These are phyloP conservation scores for Fragaria vesca DNA, from an alignment of 306 rosid genomes.

Conservation along the genomic window DNA sequence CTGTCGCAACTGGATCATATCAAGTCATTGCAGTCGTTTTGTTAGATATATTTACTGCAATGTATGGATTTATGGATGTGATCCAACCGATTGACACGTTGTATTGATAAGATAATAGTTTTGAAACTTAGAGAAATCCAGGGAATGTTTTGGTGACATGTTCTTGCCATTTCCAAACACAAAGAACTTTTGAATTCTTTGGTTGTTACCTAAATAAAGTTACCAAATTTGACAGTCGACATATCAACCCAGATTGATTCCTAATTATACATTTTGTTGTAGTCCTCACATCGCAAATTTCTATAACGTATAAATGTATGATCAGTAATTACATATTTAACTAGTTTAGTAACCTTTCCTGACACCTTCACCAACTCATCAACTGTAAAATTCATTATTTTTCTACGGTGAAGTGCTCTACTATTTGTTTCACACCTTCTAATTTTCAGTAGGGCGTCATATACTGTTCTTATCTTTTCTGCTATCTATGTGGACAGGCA, in stretches of 20 bases:
- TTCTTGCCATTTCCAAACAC: not conserved
- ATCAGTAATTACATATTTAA: not conserved
- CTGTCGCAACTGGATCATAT: conserved; percentile 1
- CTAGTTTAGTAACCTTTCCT: not conserved
- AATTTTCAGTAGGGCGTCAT: not conserved
- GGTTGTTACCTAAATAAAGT: not conserved
- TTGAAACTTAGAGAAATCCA: not conserved
- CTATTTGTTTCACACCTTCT: not conserved
- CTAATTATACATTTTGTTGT: not conserved
- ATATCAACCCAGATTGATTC: not conserved
- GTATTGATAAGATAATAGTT: not conserved
- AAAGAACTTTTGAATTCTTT: not conserved
- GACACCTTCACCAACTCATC: not conserved
- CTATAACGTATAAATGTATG: not conserved
- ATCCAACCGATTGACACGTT: not conserved
- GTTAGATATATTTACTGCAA: not conserved
- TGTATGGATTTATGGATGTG: not conserved
- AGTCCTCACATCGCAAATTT: not conserved
- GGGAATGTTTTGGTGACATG: not conserved
- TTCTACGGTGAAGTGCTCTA: not conserved
- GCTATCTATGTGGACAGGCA: conserved; percentile 37
- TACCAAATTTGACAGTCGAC: not conserved
- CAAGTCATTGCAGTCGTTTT: not conserved
- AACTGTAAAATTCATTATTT: not conserved
- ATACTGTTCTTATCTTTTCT: not conserved